These are phyloP conservation scores for Botryotinia convoluta DNA, from an alignment of 2,329 filamentous ascomycete species.

Conservation along the genomic window DNA sequence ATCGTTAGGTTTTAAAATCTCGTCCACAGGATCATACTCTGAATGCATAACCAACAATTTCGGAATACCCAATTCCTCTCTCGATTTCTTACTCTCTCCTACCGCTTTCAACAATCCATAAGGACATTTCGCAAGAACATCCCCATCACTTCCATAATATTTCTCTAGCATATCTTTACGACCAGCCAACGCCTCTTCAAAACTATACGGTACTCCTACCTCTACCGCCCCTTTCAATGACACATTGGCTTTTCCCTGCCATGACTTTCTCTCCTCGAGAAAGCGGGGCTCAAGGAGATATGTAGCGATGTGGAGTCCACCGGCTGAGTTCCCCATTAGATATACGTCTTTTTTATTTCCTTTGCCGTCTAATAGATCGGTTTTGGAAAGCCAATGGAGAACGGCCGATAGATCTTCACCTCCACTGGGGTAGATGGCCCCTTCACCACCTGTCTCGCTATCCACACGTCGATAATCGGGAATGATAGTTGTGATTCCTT, in stretches of 20 bases:
- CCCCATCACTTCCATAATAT: constrained; percentile 30
- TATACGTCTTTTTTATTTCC: constrained; percentile 30
- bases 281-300: constrained; percentile 33
- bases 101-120: constrained; percentile 29
- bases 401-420: constrained; percentile 34
- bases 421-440: constrained; percentile 33
- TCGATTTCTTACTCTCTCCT: constrained; percentile 25
- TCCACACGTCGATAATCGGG: constrained; percentile 36
- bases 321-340: constrained; percentile 37
- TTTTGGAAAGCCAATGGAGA: constrained; percentile 21
- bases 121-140: constrained; percentile 23
- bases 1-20: constrained; percentile 32
- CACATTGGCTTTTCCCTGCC: constrained; percentile 21
- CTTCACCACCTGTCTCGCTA: constrained; percentile 29
- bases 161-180: constrained; percentile 23
- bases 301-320: constrained; percentile 35
- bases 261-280: constrained; percentile 26
- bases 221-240: constrained; percentile 30
- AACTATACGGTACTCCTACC: constrained; percentile 32
- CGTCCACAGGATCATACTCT: constrained; percentile 36
- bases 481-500: constrained; percentile 32
- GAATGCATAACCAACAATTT: constrained; percentile 29
- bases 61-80: constrained; percentile 28
- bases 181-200: constrained; percentile 17
- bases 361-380: constrained; percentile 27